Evolutionary conservation across 1,284 basidiomycete genomes (phyloP), one percentile per base, ranked within the genome.

Genomic region (Cryptococcus sp.): DNA sequence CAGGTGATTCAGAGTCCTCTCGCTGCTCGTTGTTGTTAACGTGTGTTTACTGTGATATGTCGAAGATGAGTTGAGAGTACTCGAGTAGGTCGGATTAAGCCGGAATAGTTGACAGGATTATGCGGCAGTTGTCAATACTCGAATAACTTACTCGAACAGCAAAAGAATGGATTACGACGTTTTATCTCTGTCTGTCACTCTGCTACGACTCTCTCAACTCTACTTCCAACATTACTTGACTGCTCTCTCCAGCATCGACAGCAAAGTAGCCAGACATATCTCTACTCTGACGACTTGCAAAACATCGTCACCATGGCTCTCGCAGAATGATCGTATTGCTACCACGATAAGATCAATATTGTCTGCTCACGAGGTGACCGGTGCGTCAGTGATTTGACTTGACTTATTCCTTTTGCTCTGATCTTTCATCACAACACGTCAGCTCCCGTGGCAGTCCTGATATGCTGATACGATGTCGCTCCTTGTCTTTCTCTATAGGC

Each of bases 291-390:
- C n/a, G 1, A 34, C 6, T 19, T 49, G 17, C 3, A 39, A 11
- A 43, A 19, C 41, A 58, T 50, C 29, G 48, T 54, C 52, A 39
- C 20, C 39, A 58, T 56, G 53, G 29, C 29, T 34, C 29, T 34
- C 29, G 29, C 29, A 34, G 2, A 7, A 56, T 50, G 19, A 19
- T 53, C 39, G 16, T 48, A 34, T 38, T 55, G 11, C 37, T 60
- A 20, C 58, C 58, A 11, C 45, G 58, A 43, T 56, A 56, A 46
- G 25, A 13, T 15, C n/a, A 25, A 47, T 13, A 34, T 51, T 19
- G 20, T 41, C 39, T 23, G 8, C 51, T 19, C 37, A 38, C 50
- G 55, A 53, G 59, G 59, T 55, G 55, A 40, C 55, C 59, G 59
- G 59, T 61, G 25, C 50, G 59, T 57, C 29, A 38, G 8, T 29